phyloP scores from a whole-genome alignment of 208 protist genomes.

The Wallacemonas rigidus region DNA sequence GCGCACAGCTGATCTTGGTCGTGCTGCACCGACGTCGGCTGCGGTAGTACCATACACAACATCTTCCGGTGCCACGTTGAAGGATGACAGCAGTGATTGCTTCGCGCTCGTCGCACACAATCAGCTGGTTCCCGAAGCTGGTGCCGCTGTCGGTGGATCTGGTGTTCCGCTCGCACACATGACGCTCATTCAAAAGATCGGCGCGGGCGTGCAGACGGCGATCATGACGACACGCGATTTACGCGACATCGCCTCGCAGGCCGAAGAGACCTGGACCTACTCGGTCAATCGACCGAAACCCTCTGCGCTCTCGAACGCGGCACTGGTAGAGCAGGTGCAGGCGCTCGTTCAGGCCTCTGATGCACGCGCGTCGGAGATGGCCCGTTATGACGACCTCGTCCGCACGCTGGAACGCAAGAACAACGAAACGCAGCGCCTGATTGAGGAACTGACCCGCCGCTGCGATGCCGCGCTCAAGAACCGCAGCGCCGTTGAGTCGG shows the following conservation, averaged over 20 bases:
- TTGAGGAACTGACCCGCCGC: conserved; percentile 70
- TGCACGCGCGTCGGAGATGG: conserved; percentile 38
- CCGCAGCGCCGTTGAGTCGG: not conserved
- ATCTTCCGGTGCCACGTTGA: too few relatives aligned
- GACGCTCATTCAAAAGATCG: conserved; percentile 70
- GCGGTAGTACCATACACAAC: too few relatives aligned
- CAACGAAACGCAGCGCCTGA: conserved; percentile 61
- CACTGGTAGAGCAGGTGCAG: conserved; percentile 58
- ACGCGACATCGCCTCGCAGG: conserved; percentile 36
- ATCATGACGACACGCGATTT: conserved; percentile 47
- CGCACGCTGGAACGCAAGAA: conserved; percentile 54
- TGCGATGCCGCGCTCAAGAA: conserved; percentile 30
- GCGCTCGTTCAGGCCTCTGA: conserved; percentile 65
- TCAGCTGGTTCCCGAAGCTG: too few relatives aligned
- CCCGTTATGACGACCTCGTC: conserved; percentile 53
- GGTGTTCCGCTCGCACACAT: conserved; percentile 73
- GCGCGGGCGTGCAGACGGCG: conserved; percentile 47
- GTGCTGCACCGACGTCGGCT: too few relatives aligned
- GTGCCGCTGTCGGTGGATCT: conserved; percentile 18
- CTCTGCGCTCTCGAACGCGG: conserved; percentile 64
- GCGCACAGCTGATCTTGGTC: too few relatives aligned
- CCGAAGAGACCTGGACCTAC: conserved; percentile 51
- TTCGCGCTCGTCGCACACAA: not conserved
- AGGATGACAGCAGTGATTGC: too few relatives aligned
- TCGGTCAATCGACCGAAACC: conserved; percentile 39